Percentiles rank a stretch among this genome's conserved stretches.
These are phyloP conservation scores for Pythium rhizo-oryzae DNA, from an alignment of 352 stramenopile genomes.

Conservation along the genomic window DNA sequence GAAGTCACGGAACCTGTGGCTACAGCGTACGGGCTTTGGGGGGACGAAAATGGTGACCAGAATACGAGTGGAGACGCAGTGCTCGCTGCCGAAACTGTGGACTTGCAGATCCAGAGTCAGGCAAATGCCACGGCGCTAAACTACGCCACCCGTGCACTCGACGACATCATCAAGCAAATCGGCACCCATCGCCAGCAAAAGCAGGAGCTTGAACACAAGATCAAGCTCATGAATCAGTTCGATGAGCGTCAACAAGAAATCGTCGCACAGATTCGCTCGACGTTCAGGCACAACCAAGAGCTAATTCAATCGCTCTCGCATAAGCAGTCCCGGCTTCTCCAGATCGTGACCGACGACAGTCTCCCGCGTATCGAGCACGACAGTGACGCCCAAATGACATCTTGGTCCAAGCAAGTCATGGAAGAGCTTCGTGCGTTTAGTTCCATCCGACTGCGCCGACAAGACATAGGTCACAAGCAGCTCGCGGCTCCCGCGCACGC, in stretches of 20 bases:
- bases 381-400: slow-evolving; percentile 12
- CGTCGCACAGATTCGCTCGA: slow-evolving; percentile 34
- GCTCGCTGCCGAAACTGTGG: slow-evolving; percentile 24
- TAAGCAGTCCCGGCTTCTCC: slow-evolving; percentile 32
- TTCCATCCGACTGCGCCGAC: slow-evolving; percentile 17
- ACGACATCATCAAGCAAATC: slow-evolving; percentile 27
- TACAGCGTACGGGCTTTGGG: slow-evolving; percentile 26
- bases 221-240: slow-evolving; percentile 47
- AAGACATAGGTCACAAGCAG: slow-evolving; percentile 28
- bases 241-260: slow-evolving; percentile 44
- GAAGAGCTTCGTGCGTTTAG: slow-evolving; percentile 40
- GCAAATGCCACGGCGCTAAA: slow-evolving; percentile 30
- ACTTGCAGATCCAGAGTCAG: slow-evolving; percentile 38
- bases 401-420: slow-evolving; percentile 23
- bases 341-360: slow-evolving; percentile 18
- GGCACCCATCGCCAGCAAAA: slow-evolving; percentile 33
- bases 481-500: slow-evolving; percentile 5
- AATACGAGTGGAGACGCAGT: not conserved
- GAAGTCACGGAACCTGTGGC: slow-evolving; percentile 18
- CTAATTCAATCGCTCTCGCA: slow-evolving; percentile 23
- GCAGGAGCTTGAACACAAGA: slow-evolving; percentile 40
- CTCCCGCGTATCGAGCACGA: slow-evolving; percentile 15
- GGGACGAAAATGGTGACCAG: not conserved
- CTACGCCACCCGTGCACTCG: slow-evolving; percentile 21
- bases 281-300: slow-evolving; percentile 36